Evolutionary conservation across 306 rosid species (phyloP).

Genomic region (Mimosa bimucronata): DNA sequence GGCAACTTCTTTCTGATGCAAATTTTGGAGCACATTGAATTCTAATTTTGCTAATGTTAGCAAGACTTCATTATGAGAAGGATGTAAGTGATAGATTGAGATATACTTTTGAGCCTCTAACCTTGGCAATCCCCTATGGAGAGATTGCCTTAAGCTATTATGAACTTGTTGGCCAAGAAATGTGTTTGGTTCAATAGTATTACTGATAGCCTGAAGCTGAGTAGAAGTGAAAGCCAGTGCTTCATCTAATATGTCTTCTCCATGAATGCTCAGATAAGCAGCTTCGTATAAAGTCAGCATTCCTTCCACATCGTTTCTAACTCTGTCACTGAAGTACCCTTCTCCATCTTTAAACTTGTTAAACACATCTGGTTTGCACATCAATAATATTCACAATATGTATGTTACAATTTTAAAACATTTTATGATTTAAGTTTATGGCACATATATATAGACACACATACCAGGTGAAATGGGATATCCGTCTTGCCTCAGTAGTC

Average conservation of each 20-base stretch:
- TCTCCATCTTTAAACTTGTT: conserved; percentile 35
- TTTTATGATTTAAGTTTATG: background rate
- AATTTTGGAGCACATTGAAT: conserved; percentile 50
- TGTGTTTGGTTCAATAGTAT: background rate
- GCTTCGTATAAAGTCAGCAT: conserved; percentile 58
- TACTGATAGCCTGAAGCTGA: background rate
- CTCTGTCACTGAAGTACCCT: conserved; percentile 37
- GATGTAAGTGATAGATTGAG: conserved; percentile 42
- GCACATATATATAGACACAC: background rate
- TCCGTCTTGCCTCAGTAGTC: conserved; percentile 55
- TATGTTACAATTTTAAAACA: background rate
- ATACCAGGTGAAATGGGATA: conserved; percentile 26
- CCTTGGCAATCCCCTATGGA: conserved; percentile 43
- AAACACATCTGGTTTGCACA: conserved; percentile 32
- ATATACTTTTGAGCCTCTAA: conserved; percentile 43
- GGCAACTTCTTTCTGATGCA: conserved; percentile 48
- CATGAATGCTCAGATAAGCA: conserved; percentile 36
- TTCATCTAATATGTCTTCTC: conserved; percentile 53
- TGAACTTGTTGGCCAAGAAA: conserved; percentile 39
- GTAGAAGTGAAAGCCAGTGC: conserved; percentile 40
- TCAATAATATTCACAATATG: background rate
- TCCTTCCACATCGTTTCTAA: conserved; percentile 24
- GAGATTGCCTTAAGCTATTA: conserved; percentile 41
- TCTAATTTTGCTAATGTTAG: conserved; percentile 52
- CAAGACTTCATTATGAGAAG: conserved; percentile 39